phyloP scores from a whole-genome alignment of 495 filamentous ascomycete species.

The Apodospora peruviana region DNA sequence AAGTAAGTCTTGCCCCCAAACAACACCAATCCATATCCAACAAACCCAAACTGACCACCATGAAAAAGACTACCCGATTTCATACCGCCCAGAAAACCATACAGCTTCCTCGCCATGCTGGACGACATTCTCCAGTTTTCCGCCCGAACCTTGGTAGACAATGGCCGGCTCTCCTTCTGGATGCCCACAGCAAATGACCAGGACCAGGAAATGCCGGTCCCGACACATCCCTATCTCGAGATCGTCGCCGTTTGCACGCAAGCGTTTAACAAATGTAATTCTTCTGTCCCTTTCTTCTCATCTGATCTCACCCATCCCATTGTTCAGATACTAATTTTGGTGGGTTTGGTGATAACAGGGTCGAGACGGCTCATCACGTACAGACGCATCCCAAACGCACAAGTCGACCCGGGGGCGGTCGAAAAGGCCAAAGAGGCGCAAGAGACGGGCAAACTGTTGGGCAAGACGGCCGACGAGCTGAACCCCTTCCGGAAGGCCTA shows the following conservation, averaged over 20 bases:
- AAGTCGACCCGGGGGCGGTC: slow-evolving; percentile 32
- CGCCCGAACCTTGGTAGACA: slow-evolving; percentile 67
- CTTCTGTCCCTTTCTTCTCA: background rate
- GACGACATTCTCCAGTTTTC: slow-evolving; percentile 85
- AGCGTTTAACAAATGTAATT: slow-evolving; percentile 70
- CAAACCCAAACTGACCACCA: no score
- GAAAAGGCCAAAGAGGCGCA: slow-evolving; percentile 26
- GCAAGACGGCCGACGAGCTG: slow-evolving; percentile 63
- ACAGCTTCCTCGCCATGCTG: slow-evolving; percentile 84
- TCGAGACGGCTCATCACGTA: slow-evolving; percentile 84
- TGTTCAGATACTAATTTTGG: background rate
- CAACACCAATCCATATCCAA: background rate
- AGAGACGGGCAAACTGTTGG: slow-evolving; percentile 22
- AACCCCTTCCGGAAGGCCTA: slow-evolving; percentile 74
- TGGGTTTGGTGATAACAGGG: slow-evolving; percentile 46
- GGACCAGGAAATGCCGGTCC: slow-evolving; percentile 64
- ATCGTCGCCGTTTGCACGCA: slow-evolving; percentile 78
- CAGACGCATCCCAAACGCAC: slow-evolving; percentile 57
- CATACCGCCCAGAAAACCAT: slow-evolving; percentile 83
- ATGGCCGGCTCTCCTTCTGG: slow-evolving; percentile 85
- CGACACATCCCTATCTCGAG: slow-evolving; percentile 69
- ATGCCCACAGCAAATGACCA: slow-evolving; percentile 90
- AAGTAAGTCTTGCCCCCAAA: slow-evolving; percentile 41
- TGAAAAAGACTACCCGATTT: slow-evolving; percentile 64
- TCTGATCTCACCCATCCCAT: background rate